A percentile compares a stretch with the other conserved stretches of the same genome.
Evolutionary conservation across 106 monocot species (phyloP).

Genomic region (Agapanthus africanus): DNA sequence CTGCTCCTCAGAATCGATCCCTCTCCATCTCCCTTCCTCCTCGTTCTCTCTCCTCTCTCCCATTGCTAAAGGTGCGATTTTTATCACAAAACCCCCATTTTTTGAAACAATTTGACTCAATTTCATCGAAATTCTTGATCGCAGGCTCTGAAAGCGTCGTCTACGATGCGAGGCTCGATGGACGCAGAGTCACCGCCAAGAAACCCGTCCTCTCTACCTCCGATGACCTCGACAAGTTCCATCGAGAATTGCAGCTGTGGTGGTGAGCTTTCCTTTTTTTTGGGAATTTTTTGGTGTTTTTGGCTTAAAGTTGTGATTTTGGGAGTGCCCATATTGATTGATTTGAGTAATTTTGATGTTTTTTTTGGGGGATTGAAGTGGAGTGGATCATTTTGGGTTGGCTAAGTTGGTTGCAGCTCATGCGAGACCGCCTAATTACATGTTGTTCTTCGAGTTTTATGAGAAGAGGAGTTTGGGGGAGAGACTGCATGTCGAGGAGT

Average conservation of each 20-base stretch:
- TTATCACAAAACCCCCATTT: too few relatives aligned
- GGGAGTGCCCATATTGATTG: too few relatives aligned
- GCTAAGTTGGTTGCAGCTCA: conserved; percentile 72
- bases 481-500: conserved; percentile 82
- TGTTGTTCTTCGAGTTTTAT: conserved; percentile 83
- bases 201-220: conserved; percentile 81
- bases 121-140: background rate
- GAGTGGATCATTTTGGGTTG: conserved; percentile 72
- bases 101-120: too few relatives aligned
- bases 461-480: conserved; percentile 61
- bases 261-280: conserved; percentile 33
- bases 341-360: conserved; percentile 4
- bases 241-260: conserved; percentile 69
- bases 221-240: conserved; percentile 88
- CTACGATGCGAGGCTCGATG: conserved; percentile 50
- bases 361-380: conserved; percentile 29
- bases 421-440: conserved; percentile 81
- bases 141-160: conserved; percentile 86
- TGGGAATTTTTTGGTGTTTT: too few relatives aligned
- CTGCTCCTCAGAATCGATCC: conserved; percentile 66
- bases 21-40: conserved; percentile 62
- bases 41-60: conserved; percentile 63
- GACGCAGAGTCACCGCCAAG: conserved; percentile 74
- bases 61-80: conserved; percentile 57
- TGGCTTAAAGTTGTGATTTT: too few relatives aligned